Base-by-base conservation (phyloP, 2,329 filamentous ascomycete species). In the Aspergillus terreus region DNA sequence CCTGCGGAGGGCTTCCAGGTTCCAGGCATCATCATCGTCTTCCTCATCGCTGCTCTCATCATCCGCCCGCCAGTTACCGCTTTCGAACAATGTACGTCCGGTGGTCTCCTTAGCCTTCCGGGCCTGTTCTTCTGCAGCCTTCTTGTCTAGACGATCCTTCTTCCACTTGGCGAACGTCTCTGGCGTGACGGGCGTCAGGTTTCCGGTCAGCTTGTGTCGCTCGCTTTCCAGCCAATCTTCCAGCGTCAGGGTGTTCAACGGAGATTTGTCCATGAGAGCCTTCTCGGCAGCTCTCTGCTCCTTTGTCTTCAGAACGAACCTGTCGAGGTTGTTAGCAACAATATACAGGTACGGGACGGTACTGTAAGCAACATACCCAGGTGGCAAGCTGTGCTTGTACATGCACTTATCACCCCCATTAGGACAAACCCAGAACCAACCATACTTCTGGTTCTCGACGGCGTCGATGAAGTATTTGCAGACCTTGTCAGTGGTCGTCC, bases 391-490 rank as follows among this genome's bases (percentile, higher is more conserved):
- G 73, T 99, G 94, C 75, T 88, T 92, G 71, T 99, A 99, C 87
- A 94, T 97, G 87, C 94, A 99, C 74, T 96, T 90, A 69, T 99
- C 88, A 58, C 89, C 92, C 59, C 91, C 92, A 67, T 97, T 97
- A 44, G 94, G 94, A 81, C 94, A 99, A 53, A 85, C 81, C 94
- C 94, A 99, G 76, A 99, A 97, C 94, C 94, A 99, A 57, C 94
- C 94, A 66, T 99, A 99, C 75, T 97, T 99, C 65, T 91, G 89
- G 68, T 99, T 94, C 75, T 99, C 94, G 57, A 99, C 94, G 23
- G 94, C 94, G 61, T 92, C 86, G 69, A 97, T 94, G 71, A 99
- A 99, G 79, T 78, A 96, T 75, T 97, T 99, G 89, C 94, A 99
- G 60, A 99, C 94, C 76, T 97, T 99, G 70, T 99, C 94, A 44